phyloP scores from a whole-genome alignment of 2,329 filamentous ascomycete genomes.

The Periconia sp. region DNA sequence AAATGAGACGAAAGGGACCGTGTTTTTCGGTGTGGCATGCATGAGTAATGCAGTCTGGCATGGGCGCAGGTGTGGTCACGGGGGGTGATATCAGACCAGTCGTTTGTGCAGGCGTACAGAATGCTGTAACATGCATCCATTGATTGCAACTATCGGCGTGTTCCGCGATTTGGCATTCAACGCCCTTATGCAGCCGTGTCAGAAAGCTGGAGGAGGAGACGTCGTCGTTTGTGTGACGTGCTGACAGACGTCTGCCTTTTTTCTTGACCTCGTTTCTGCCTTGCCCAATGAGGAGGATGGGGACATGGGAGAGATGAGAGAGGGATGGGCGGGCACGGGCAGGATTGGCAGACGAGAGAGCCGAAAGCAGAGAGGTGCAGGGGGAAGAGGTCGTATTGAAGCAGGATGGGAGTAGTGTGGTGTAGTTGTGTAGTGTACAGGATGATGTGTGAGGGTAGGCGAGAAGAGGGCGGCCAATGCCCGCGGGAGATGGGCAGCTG shows the following conservation, averaged over 20 bases:
- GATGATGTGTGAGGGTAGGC: not conserved
- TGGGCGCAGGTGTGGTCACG: not conserved
- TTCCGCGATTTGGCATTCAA: no score
- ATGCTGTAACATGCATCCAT: not conserved
- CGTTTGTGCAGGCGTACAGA: not conserved
- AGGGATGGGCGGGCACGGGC: constrained; percentile 15
- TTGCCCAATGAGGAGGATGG: constrained; percentile 17
- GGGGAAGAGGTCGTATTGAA: not conserved
- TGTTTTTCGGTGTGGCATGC: not conserved
- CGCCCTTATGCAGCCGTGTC: no score
- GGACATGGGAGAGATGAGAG: constrained; percentile 3
- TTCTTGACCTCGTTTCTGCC: constrained; percentile 14
- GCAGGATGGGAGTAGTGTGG: not conserved
- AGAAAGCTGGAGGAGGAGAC: no score
- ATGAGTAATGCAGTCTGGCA: not conserved
- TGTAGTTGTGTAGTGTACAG: not conserved
- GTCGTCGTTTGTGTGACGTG: no score
- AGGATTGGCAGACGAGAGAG: constrained; percentile 20
- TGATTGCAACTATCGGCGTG: no score
- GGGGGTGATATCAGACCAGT: not conserved
- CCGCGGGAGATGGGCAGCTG: constrained; percentile 22
- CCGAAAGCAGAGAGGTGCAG: constrained; percentile 26
- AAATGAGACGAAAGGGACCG: not conserved
- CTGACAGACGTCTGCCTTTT: not conserved
- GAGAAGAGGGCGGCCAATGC: constrained; percentile 32